Evolutionary conservation across 257 asterid species (phyloP).

Genomic region (Solanum bulbocastanum): DNA sequence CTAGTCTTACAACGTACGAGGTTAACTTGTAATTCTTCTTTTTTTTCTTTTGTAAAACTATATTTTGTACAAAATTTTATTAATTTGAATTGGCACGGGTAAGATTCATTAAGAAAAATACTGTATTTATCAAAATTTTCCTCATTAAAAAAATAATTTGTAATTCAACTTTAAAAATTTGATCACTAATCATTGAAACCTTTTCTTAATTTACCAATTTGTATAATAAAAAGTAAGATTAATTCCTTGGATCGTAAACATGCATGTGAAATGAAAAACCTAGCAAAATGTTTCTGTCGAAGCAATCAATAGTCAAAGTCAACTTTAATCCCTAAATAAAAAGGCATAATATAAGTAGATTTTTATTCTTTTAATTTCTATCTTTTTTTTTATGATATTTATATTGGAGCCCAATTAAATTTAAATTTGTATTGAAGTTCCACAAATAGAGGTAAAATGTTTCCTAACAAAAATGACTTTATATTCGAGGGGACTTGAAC

Average conservation of each 20-base stretch:
- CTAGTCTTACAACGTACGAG: not conserved
- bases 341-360: not conserved
- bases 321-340: not conserved
- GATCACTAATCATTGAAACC: not conserved
- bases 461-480: no score
- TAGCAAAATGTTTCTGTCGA: not conserved
- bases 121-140: no score
- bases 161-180: no score
- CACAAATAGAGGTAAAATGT: rapidly evolving
- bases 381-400: no score
- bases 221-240: not conserved
- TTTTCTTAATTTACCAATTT: not conserved
- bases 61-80: not conserved
- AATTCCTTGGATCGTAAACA: not conserved
- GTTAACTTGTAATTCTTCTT: not conserved
- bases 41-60: not conserved
- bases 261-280: not conserved
- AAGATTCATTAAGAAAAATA: no score
- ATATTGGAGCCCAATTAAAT: no score
- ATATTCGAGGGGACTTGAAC: rapidly evolving
- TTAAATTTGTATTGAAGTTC: rapidly evolving
- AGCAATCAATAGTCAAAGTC: not conserved
- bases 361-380: not conserved
- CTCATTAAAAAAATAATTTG: no score
- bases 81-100: no score